Conservation (phyloP, 768 basidiomycete species). For the Daedalea quercina region DNA sequence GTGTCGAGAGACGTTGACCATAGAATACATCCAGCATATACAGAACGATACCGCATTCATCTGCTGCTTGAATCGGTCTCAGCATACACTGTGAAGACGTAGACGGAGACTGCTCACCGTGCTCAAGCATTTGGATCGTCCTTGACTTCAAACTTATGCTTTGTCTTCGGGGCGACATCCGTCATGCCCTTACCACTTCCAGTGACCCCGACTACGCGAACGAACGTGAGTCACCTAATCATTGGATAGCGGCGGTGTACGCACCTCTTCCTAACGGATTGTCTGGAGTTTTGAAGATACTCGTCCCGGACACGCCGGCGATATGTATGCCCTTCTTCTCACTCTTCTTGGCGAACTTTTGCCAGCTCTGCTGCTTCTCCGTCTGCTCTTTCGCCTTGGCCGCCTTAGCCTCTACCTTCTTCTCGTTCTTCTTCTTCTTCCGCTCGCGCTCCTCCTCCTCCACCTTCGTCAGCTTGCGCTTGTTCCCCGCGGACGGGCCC, state of each 20-base stretch:
- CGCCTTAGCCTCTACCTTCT: conserved; percentile 78
- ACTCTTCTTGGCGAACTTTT: conserved; percentile 92
- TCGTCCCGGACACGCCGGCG: conserved; percentile 81
- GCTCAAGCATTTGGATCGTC: conserved; percentile 29
- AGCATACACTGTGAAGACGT: neutral
- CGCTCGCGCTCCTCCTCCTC: conserved; percentile 84
- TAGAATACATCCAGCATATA: conserved; percentile 2
- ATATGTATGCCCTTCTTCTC: conserved; percentile 91
- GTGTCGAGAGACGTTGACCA: conserved; percentile 1
- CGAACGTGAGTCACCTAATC: conserved; percentile 3
- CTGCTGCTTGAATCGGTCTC: neutral
- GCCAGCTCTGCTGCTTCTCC: conserved; percentile 82
- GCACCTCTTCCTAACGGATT: conserved; percentile 82
- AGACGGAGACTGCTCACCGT: neutral
- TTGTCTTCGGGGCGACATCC: conserved; percentile 54
- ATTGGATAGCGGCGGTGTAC: conserved; percentile 18
- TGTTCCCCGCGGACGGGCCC: conserved; percentile 38
- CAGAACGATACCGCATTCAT: conserved; percentile 6
- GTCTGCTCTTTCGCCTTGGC: conserved; percentile 86
- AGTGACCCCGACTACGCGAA: conserved; percentile 73
- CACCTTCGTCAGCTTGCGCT: conserved; percentile 71
- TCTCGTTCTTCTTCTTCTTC: conserved; percentile 95
- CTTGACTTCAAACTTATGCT: conserved; percentile 63
- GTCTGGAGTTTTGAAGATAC: conserved; percentile 92
- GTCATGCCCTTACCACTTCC: conserved; percentile 90